phyloP scores from a whole-genome alignment of 2,329 filamentous ascomycete species.

The Arthrinium phaeospermum region DNA sequence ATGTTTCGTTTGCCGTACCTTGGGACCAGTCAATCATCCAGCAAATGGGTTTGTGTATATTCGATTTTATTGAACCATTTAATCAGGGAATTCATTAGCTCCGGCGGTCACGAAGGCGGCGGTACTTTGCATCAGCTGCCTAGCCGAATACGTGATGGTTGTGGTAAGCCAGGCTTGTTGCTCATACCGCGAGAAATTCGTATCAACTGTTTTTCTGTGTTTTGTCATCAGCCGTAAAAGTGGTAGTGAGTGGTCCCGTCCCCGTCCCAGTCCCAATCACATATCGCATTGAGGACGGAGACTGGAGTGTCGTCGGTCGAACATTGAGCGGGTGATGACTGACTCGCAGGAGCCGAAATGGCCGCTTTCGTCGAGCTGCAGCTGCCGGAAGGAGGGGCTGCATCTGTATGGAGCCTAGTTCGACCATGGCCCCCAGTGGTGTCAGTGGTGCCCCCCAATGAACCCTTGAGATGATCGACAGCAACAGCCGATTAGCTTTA shows the following conservation, averaged over 20 bases:
- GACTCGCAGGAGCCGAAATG: constrained; percentile 1
- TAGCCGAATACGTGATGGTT: constrained; percentile 9
- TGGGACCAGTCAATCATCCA: neutral
- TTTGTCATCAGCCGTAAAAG: neutral
- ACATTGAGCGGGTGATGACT: neutral
- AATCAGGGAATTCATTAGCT: constrained; percentile 5
- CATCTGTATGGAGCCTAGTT: neutral
- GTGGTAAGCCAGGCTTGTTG: neutral
- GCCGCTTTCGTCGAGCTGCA: constrained; percentile 6
- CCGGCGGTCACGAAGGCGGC: constrained; percentile 7
- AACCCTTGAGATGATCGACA: constrained; percentile 8
- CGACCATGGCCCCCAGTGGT: neutral
- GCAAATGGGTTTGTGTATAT: neutral
- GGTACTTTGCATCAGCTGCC: neutral
- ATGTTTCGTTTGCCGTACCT: neutral
- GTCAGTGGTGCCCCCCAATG: neutral
- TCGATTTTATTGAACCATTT: neutral
- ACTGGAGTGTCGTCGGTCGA: neutral
- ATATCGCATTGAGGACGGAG: neutral
- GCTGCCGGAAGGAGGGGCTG: neutral
- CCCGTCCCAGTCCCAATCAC: neutral
- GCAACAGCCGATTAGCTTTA: neutral
- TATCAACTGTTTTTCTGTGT: neutral
- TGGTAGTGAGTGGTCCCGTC: no score
- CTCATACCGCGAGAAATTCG: neutral